Conservation (phyloP, 441 rosid genomes). For the Metrosideros polymorpha region DNA sequence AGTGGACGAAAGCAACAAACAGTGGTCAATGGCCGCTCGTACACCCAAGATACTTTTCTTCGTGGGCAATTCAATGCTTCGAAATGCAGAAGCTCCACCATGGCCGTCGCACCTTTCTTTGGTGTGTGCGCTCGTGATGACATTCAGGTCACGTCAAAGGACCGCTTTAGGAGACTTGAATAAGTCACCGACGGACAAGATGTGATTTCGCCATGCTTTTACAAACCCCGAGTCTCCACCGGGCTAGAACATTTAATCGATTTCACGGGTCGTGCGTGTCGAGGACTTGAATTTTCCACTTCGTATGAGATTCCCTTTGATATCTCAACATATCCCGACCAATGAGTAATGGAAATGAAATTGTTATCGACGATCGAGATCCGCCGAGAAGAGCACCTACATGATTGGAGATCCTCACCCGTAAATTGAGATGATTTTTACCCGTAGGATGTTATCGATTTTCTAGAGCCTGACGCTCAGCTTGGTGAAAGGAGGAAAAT, state of each 20-base stretch:
- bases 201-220: too few relatives aligned
- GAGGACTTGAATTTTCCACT: background rate
- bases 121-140: background rate
- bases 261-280: background rate
- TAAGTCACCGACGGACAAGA: background rate
- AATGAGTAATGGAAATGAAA: background rate
- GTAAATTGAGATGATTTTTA: background rate
- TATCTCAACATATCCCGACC: background rate
- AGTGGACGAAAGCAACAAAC: background rate
- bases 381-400: rapidly evolving
- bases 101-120: background rate
- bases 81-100: background rate
- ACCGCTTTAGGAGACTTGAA: background rate
- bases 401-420: background rate
- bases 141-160: background rate
- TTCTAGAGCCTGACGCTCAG: too few relatives aligned
- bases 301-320: background rate
- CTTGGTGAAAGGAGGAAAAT: too few relatives aligned
- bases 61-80: background rate
- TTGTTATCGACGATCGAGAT: background rate
- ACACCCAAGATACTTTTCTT: background rate
- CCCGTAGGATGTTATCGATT: background rate
- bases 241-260: too few relatives aligned
- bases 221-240: too few relatives aligned
- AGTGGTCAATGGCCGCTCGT: background rate